Evolutionary conservation across 768 basidiomycete species (phyloP), one percentile per base, ranked within the genome.

Genomic region (Boletus coccyginus): DNA sequence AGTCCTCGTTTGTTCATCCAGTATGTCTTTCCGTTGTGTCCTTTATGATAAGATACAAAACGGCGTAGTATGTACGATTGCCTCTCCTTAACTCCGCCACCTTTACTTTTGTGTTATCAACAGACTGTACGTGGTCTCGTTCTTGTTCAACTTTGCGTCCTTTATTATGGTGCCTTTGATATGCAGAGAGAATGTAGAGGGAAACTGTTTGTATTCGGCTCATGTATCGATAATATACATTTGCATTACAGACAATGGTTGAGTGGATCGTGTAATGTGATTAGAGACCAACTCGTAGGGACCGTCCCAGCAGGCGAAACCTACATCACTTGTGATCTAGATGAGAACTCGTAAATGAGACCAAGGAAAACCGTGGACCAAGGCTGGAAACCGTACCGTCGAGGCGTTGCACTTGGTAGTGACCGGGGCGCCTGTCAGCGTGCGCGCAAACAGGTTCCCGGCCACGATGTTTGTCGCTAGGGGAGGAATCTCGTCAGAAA

Each of bases 371-470:
- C n/a, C 31, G 24, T 49, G 33, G 35, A n/a, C 7, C 36, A 11
- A 31, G n/a, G n/a, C 42, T n/a, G 32, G 21, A 48, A 41, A 38
- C 21, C 29, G 10, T 59, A 84, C 82, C 3, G 78, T 75, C 0
- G 74, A 70, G 2, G 80, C 62, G 61, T 85, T 77, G 59, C 85
- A 86, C 82, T 84, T 79, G 3, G 79, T 84, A 29, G 71, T 65
- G 2, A 79, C 77, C 5, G 75, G 70, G 1, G 75, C 62, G 8
- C 69, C 69, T 1, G 78, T 80, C 58, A 78, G 69, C 1, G 83
- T 84, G 21, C 55, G 68, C 5, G 80, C 77, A 27, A 75, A 64
- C 31, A 84, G 75, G 46, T 80, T 67, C 60, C 80, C 79, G 0
- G 79, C 78, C 29, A 80, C 64, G 50, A 87, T 69, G 60, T 82